These are phyloP conservation scores for Heterobasidion irregulare DNA, from an alignment of 1,284 basidiomycete species.

Conservation along the genomic window DNA sequence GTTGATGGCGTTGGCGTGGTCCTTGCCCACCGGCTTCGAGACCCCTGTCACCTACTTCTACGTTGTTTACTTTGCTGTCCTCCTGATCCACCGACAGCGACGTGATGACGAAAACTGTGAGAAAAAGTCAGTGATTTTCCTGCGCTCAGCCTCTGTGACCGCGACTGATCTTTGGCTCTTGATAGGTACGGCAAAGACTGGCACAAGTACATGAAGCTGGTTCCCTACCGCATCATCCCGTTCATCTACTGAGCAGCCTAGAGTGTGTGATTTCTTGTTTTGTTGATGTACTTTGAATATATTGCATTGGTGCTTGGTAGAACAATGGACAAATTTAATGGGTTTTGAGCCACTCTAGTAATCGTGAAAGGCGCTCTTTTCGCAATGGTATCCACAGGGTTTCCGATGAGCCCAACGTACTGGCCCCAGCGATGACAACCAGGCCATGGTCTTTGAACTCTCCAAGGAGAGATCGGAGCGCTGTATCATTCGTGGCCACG, in stretches of 20 bases:
- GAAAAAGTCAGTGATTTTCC: conserved; percentile 51
- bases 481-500: conserved; percentile 80
- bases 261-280: neutral
- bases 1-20: conserved; percentile 92
- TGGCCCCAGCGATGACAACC: conserved; percentile 45
- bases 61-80: conserved; percentile 79
- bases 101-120: conserved; percentile 92
- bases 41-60: conserved; percentile 98
- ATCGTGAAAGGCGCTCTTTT: conserved; percentile 47
- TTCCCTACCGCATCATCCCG: conserved; percentile 84
- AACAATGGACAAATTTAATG: neutral
- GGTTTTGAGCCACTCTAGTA: conserved; percentile 19
- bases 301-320: neutral
- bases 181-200: conserved; percentile 75
- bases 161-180: conserved; percentile 1
- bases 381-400: conserved; percentile 79
- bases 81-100: conserved; percentile 86
- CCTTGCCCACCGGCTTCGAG: conserved; percentile 85
- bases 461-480: conserved; percentile 71
- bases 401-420: conserved; percentile 38
- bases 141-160: neutral
- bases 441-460: conserved; percentile 89
- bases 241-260: conserved; percentile 56
- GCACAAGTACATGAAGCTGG: conserved; percentile 80
- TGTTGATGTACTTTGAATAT: neutral